A percentile compares a stretch with the other conserved stretches of the same genome.
These are phyloP conservation scores for Chamaecrista fasciculata DNA, from an alignment of 306 rosid species.

Conservation along the genomic window DNA sequence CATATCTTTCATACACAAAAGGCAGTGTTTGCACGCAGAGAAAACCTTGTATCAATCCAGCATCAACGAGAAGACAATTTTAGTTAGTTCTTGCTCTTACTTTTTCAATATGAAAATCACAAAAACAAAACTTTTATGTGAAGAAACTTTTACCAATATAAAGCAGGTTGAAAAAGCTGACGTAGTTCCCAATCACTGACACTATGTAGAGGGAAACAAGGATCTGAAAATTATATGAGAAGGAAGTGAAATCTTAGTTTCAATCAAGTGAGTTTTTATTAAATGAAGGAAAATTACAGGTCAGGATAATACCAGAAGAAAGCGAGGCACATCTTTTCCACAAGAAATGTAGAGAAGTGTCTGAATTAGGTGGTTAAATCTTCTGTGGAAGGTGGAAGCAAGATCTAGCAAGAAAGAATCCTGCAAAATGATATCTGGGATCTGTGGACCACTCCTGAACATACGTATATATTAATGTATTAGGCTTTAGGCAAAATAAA, in stretches of 20 bases:
- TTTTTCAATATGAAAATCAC: constrained; percentile 4
- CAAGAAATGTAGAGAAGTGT: constrained; percentile 47
- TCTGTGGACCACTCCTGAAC: constrained; percentile 53
- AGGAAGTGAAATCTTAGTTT: neutral
- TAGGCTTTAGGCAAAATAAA: neutral
- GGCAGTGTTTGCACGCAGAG: constrained; percentile 61
- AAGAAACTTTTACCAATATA: constrained; percentile 56
- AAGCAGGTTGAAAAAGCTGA: constrained; percentile 65
- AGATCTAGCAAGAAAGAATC: constrained; percentile 51
- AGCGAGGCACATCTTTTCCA: constrained; percentile 58
- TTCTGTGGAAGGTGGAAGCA: constrained; percentile 52
- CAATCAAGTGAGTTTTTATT: too few species aligned
- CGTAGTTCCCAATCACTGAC: constrained; percentile 65
- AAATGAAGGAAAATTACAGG: neutral
- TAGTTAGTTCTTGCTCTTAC: neutral
- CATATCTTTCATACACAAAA: constrained; percentile 57
- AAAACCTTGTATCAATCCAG: constrained; percentile 42
- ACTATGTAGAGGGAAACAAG: constrained; percentile 50
- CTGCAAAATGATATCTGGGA: constrained; percentile 50
- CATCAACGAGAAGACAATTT: constrained; percentile 25
- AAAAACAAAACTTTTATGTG: neutral
- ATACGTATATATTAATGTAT: neutral
- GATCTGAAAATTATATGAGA: constrained; percentile 48
- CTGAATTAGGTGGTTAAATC: constrained; percentile 45
- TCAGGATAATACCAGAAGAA: constrained; percentile 58